Evolutionary conservation across 176 grass and related monocot genomes (phyloP).

Genomic region (Zea luxurians): DNA sequence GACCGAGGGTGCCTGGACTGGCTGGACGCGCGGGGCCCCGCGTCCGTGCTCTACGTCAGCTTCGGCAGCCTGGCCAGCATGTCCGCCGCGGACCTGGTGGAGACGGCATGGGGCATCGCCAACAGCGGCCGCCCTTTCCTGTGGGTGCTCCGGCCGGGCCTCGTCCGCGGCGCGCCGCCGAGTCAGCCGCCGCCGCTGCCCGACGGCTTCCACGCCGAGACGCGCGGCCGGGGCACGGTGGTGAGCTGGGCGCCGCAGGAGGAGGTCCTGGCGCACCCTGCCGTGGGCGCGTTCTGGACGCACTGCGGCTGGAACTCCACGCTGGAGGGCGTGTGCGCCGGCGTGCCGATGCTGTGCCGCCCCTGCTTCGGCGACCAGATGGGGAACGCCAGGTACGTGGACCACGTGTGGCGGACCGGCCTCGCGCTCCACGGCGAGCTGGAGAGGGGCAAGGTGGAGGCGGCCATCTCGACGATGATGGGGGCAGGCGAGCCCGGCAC

Average conservation of each 20-base stretch:
- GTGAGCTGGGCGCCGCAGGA: constrained; percentile 45
- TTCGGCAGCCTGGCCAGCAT: constrained; percentile 41
- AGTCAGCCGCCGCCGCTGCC: neutral
- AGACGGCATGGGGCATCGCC: constrained; percentile 28
- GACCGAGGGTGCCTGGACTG: constrained; percentile 35
- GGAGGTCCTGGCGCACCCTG: constrained; percentile 34
- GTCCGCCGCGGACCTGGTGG: constrained; percentile 14
- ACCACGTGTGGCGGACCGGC: constrained; percentile 17
- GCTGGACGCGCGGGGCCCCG: constrained; percentile 12
- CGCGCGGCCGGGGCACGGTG: neutral
- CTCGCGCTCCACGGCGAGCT: constrained; percentile 6
- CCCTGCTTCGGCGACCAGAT: constrained; percentile 46
- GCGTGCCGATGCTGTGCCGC: constrained; percentile 40
- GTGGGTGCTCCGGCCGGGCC: constrained; percentile 23
- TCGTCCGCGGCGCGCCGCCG: neutral
- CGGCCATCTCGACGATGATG: constrained; percentile 10
- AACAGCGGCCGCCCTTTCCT: constrained; percentile 35
- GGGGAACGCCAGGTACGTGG: constrained; percentile 36
- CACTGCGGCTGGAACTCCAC: constrained; percentile 67
- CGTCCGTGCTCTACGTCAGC: constrained; percentile 42
- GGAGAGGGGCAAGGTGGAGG: constrained; percentile 18
- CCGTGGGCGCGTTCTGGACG: constrained; percentile 33
- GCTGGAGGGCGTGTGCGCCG: constrained; percentile 24
- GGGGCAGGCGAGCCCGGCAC: neutral
- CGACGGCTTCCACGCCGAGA: neutral